Evolutionary conservation across 768 basidiomycete genomes (phyloP).

Genomic region (Saitozyma podzolica): DNA sequence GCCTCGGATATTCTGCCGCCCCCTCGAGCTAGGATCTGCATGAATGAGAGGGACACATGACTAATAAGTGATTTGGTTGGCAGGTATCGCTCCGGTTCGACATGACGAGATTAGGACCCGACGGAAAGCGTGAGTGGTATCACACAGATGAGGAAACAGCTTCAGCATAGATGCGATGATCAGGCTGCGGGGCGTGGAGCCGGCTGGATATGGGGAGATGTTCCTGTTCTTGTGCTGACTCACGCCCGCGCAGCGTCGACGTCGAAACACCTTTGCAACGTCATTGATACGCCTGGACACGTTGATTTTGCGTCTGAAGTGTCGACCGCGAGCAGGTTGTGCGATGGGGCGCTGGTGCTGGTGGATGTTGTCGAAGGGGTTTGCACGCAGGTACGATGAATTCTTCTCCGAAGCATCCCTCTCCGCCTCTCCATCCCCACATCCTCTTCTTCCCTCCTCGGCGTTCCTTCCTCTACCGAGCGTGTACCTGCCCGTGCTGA

Average conservation of each 20-base stretch:
- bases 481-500: constrained; percentile 9
- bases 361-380: constrained; percentile 98
- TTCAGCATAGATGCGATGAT: background rate
- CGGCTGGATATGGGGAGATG: constrained; percentile 37
- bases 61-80: background rate
- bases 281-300: constrained; percentile 98
- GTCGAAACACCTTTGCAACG: constrained; percentile 80
- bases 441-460: background rate
- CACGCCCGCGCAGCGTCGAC: constrained; percentile 42
- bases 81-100: constrained; percentile 77
- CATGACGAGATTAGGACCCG: constrained; percentile 54
- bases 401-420: background rate
- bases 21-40: background rate
- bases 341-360: constrained; percentile 91
- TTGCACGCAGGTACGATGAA: constrained; percentile 78
- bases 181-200: constrained; percentile 15
- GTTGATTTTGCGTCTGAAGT: constrained; percentile 98
- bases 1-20: too few relatives aligned
- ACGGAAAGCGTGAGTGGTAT: constrained; percentile 52
- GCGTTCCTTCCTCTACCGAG: background rate
- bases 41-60: background rate
- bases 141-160: background rate
- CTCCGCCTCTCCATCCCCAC: background rate
- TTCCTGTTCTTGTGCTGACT: constrained; percentile 1
- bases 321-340: constrained; percentile 86